Base-by-base conservation (phyloP, 768 basidiomycete species). In the Collybia sordida region DNA sequence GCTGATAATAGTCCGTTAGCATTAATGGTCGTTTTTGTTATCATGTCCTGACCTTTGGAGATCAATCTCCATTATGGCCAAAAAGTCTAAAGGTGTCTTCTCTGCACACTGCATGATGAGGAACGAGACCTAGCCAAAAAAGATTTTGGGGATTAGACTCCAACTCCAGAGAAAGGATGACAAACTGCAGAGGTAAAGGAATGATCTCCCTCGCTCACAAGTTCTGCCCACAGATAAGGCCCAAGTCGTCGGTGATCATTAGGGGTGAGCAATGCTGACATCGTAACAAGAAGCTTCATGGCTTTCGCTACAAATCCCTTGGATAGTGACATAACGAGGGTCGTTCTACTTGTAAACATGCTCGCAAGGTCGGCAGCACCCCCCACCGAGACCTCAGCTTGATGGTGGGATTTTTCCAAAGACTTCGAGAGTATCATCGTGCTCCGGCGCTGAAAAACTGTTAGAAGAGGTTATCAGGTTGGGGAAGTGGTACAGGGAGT, bases 61-160 rank as follows among this genome's bases (percentile, higher is more conserved):
- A 49, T 87, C 82, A 42, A 74, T 64, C 54, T 82, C 75, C 18
- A 89, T 77, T 19, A 74, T 57, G 2, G 72, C 68, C 7, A 76
- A 53, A 31, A 84, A 66, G n/a, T 80, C 76, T 27, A 69, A 49
- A 0, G 82, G 71, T 0, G 66, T 68, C 65, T 80, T 86, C 62
- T 89, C 88, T 0, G 83, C 85, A 55, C 80, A 85, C 63, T 87
- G 85, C 84, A 88, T 88, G 21, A 82, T 51, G 19, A 90, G 66
- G 60, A 85, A 89, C 56, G 79, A 83, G 3, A 80, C 74, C 82
- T 83, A 50, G 22, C 52, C 12, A 45, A 44, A 49, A 6, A 37
- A 19, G 23, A 22, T 46, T 15, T 42, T 25, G 12, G 43, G 36
- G 8, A 19, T 41, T 6, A 14, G 6, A 42, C 39, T 17, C 11